Conservation (phyloP, 441 rosid genomes). For the Biscutella laevigata region DNA sequence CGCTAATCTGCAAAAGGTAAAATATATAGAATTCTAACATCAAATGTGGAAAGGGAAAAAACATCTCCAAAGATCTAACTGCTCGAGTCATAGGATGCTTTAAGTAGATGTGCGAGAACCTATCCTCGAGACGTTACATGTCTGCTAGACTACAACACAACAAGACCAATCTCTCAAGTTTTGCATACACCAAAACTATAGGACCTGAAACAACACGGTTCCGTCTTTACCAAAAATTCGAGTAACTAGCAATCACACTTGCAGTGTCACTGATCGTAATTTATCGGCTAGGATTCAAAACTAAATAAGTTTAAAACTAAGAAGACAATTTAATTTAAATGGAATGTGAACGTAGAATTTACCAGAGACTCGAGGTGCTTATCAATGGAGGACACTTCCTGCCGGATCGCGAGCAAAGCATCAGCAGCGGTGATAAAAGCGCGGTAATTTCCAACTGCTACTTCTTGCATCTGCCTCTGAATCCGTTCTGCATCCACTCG, state of each 20-base stretch:
- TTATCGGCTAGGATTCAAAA: background rate
- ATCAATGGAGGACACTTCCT: constrained; percentile 77
- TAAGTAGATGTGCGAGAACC: background rate
- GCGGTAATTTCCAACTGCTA: constrained; percentile 88
- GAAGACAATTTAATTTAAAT: background rate
- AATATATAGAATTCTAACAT: background rate
- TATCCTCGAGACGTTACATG: background rate
- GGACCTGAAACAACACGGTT: background rate
- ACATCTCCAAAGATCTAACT: background rate
- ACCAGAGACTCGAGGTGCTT: constrained; percentile 88
- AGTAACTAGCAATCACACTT: background rate
- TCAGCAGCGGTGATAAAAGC: constrained; percentile 89
- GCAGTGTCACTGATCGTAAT: background rate
- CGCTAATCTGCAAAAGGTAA: constrained; percentile 48
- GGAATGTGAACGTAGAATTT: background rate
- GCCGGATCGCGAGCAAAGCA: constrained; percentile 75
- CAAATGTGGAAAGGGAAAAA: background rate
- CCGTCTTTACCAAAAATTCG: background rate
- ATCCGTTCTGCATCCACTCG: constrained; percentile 89
- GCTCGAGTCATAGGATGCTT: background rate
- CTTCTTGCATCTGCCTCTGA: constrained; percentile 97
- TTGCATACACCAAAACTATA: background rate
- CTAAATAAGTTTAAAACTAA: background rate
- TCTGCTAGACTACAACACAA: background rate
- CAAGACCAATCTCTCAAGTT: background rate